These are phyloP conservation scores for Fusarium succisae DNA, from an alignment of 2,329 filamentous ascomycete species.

Conservation along the genomic window DNA sequence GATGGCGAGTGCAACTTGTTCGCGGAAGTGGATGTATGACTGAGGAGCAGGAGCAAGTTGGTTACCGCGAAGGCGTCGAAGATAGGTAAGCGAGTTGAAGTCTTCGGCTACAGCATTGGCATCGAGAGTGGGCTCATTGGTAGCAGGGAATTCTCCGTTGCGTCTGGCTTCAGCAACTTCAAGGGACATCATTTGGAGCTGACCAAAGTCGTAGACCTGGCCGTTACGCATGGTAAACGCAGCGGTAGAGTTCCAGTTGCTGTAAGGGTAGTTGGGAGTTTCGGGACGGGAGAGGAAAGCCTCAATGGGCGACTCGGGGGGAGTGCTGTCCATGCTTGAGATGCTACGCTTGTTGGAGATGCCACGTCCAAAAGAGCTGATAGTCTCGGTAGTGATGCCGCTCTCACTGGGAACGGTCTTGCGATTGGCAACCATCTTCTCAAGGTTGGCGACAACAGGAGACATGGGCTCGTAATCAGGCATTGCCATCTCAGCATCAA, in stretches of 20 bases:
- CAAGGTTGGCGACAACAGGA: slow-evolving; percentile 8
- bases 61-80: slow-evolving; percentile 42
- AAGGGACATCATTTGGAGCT: slow-evolving; percentile 46
- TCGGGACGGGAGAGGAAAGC: slow-evolving; percentile 5
- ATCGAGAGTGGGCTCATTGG: slow-evolving; percentile 41
- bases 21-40: slow-evolving; percentile 39
- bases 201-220: slow-evolving; percentile 14
- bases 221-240: neutral
- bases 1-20: slow-evolving; percentile 49
- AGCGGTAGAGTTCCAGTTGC: neutral
- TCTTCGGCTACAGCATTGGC: slow-evolving; percentile 45
- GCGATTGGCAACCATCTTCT: slow-evolving; percentile 2
- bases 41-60: slow-evolving; percentile 14
- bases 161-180: slow-evolving; percentile 45
- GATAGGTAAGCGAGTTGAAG: slow-evolving; percentile 42
- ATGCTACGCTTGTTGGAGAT: neutral
- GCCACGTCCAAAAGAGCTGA: neutral
- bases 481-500: neutral
- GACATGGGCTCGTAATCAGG: slow-evolving; percentile 5
- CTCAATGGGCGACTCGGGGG: slow-evolving; percentile 21
- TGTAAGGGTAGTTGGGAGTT: neutral
- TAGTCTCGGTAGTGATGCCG: neutral
- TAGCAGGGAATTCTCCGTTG: slow-evolving; percentile 46
- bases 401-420: neutral
- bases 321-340: neutral